These are phyloP conservation scores for Solanum hybrid DNA, from an alignment of 305 asterid species.

Conservation along the genomic window DNA sequence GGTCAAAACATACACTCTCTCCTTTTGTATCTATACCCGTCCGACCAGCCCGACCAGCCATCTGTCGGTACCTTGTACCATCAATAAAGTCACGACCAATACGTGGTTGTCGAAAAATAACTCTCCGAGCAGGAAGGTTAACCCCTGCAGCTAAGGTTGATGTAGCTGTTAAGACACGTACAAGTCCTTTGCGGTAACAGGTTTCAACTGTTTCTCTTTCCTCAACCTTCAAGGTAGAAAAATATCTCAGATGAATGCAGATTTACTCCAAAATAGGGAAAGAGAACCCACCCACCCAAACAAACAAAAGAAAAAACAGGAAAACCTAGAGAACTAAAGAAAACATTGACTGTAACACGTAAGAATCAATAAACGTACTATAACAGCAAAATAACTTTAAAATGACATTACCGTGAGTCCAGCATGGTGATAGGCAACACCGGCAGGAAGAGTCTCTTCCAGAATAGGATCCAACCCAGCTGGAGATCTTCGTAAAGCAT, in stretches of 20 bases:
- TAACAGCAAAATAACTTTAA: conserved; percentile 8
- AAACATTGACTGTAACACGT: background rate
- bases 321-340: conserved; percentile 7
- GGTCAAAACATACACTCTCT: conserved; percentile 73
- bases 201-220: conserved; percentile 97
- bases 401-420: conserved; percentile 74
- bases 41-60: conserved; percentile 99
- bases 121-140: conserved; percentile 97
- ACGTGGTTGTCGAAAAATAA: conserved; percentile 96
- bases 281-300: background rate
- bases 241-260: conserved; percentile 16
- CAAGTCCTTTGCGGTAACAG: conserved; percentile 96
- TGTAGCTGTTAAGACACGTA: conserved; percentile 98
- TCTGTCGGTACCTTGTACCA: conserved; percentile 91
- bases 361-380: background rate
- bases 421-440: conserved; percentile 99
- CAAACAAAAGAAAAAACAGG: conserved; percentile 1
- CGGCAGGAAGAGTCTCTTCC: conserved; percentile 88
- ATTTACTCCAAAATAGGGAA: background rate
- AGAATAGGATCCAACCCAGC: conserved; percentile 90
- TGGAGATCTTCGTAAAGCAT: conserved; percentile 84
- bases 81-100: conserved; percentile 96
- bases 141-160: conserved; percentile 99
- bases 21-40: conserved; percentile 98
- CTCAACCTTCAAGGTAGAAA: conserved; percentile 58